Base-by-base conservation (phyloP, 169 alveolate species). In the Plasmodium yoelii region DNA sequence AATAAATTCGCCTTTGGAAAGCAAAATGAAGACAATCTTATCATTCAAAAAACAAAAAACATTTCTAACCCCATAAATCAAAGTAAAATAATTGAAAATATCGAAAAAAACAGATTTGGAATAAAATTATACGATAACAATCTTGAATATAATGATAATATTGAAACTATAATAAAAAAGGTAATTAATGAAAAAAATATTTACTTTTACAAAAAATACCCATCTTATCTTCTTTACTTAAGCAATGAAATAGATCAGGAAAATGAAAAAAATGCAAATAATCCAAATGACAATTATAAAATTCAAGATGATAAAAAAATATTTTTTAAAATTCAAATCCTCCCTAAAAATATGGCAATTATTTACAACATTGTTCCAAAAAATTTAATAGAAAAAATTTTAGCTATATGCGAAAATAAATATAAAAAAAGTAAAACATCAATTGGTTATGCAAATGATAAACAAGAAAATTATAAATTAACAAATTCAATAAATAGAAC, bases 341-440 rank as follows among this genome's bases (percentile, higher is more conserved):
- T 34, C 19, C 82, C 77, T 28, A 60, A 64, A n/a, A 51, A 80
- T 24, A 80, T 80, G 73, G 53, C 82, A 42, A 80, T 80, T 60
- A 65, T 80, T 65, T 80, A 80, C 60, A 80, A 80, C 24, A 55
- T 80, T 18, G 34, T 80, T 22, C 72, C 65, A 44, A 65, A 26
- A 55, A 64, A 47, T n/a, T 42, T 67, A 51, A 80, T 80, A 34
- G 82, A 80, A 80, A 80, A 80, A 80, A 64, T 80, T 19, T 65
- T 80, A 65, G 13, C 82, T 3, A 19, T 80, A 2, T 80, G 90
- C 49, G 70, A 12, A 28, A 80, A 80, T 65, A 80, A 80, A 80
- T 80, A 80, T 57, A 80, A 80, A 65, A 64, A 68, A 65, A 80
- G 90, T 59, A 80, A 80, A 67, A 80, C 90, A 26, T 64, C 90